phyloP scores from a whole-genome alignment of 495 filamentous ascomycete species.

The Talaromyces ruber region DNA sequence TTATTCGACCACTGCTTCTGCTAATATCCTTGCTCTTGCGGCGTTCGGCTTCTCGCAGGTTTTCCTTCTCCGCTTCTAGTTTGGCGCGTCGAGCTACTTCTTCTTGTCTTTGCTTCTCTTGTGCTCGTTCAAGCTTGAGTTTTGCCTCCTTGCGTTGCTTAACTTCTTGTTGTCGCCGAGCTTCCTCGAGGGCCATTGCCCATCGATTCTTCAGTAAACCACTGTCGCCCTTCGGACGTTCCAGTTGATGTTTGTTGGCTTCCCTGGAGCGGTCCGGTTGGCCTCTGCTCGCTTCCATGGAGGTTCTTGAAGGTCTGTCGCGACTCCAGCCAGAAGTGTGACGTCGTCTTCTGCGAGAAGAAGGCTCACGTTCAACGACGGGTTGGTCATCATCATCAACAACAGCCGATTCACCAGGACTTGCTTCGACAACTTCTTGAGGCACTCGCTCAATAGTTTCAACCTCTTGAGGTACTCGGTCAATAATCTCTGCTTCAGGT shows the following conservation, averaged over 20 bases:
- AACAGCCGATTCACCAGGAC: slow-evolving; percentile 8
- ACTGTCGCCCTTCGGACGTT: slow-evolving; percentile 27
- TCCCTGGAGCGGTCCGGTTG: slow-evolving; percentile 2
- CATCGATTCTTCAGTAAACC: slow-evolving; percentile 28
- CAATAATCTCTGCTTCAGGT: slow-evolving; percentile 5
- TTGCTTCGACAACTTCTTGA: slow-evolving; percentile 4
- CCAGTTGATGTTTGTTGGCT: slow-evolving; percentile 5
- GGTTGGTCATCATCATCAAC: slow-evolving; percentile 2
- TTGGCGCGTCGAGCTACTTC: slow-evolving; percentile 9
- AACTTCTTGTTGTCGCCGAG: slow-evolving; percentile 29
- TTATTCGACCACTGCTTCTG: slow-evolving; percentile 11
- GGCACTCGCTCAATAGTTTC: slow-evolving; percentile 7
- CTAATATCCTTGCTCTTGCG: slow-evolving; percentile 6
- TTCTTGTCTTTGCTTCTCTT: slow-evolving; percentile 7
- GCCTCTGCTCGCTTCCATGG: slow-evolving; percentile 7
- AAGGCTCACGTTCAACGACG: background rate
- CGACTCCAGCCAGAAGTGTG: slow-evolving; percentile 10
- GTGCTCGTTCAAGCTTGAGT: slow-evolving; percentile 7
- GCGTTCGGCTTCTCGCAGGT: slow-evolving; percentile 2
- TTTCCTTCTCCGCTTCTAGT: slow-evolving; percentile 12
- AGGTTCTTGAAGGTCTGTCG: slow-evolving; percentile 8
- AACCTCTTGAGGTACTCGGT: slow-evolving; percentile 6
- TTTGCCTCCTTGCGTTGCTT: slow-evolving; percentile 20
- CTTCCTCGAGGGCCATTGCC: slow-evolving; percentile 31
- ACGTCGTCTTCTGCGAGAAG: slow-evolving; percentile 6